Conservation (phyloP, 2,329 filamentous ascomycete species). For the Penicillium fuscoglaucum region DNA sequence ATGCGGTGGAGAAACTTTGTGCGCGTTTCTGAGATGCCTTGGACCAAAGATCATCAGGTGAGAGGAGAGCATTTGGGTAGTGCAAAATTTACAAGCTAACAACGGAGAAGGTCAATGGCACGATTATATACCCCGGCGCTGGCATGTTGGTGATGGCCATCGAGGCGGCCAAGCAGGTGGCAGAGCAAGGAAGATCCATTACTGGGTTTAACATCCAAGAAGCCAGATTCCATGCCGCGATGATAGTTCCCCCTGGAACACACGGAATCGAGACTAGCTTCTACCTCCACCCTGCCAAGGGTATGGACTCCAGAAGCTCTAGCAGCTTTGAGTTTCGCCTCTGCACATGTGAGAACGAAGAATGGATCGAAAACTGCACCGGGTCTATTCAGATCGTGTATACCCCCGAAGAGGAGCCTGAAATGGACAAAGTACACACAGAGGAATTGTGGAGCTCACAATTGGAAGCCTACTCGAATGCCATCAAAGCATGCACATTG, state of each 20-base stretch:
- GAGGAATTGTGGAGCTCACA: not conserved
- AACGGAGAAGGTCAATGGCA: slow-evolving; percentile 18
- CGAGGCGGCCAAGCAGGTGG: slow-evolving; percentile 2
- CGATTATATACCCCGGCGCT: slow-evolving; percentile 2
- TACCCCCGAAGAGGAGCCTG: not conserved
- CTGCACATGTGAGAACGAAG: slow-evolving; percentile 6
- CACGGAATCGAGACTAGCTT: slow-evolving; percentile 5
- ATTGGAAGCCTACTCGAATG: not conserved
- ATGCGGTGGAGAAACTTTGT: slow-evolving; percentile 47
- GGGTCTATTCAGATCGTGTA: not conserved
- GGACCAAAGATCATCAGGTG: slow-evolving; percentile 47
- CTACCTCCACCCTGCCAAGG: not conserved
- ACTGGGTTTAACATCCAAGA: not conserved
- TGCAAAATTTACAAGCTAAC: not conserved
- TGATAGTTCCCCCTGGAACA: not conserved
- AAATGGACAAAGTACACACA: not conserved
- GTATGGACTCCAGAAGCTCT: not conserved
- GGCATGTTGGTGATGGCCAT: slow-evolving; percentile 5
- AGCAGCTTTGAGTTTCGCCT: slow-evolving; percentile 6
- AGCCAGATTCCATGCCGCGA: not conserved
- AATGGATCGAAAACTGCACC: slow-evolving; percentile 5
- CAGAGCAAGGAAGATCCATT: not conserved
- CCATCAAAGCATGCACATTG: not conserved
- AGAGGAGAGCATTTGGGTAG: not conserved
- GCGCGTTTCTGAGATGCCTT: slow-evolving; percentile 43